phyloP scores from a whole-genome alignment of 2,329 filamentous ascomycete genomes.

The Stagonosporopsis rhizophila region DNA sequence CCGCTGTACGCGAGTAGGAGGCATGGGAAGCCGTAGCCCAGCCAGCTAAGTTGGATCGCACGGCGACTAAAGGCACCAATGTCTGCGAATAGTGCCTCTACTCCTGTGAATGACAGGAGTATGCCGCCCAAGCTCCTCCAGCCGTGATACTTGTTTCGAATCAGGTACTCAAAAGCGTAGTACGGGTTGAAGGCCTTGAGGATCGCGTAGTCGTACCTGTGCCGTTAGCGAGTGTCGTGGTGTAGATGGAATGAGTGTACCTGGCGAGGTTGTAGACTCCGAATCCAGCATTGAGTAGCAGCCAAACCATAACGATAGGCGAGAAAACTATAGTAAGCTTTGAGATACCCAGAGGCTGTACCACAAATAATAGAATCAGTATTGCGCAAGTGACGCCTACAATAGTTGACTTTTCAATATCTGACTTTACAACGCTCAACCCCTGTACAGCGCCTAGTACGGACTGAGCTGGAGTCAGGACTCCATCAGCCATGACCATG shows the following conservation, averaged over 20 bases:
- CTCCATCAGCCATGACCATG: constrained; percentile 71
- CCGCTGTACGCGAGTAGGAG: constrained; percentile 72
- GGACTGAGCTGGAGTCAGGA: constrained; percentile 73
- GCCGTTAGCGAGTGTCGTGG: background rate
- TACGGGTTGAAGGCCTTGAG: constrained; percentile 62
- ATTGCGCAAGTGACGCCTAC: constrained; percentile 71
- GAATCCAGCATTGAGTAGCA: constrained; percentile 67
- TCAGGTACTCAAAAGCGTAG: constrained; percentile 67
- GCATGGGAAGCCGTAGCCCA: constrained; percentile 72
- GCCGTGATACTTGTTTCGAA: constrained; percentile 64
- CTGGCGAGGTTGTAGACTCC: constrained; percentile 63
- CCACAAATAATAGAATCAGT: constrained; percentile 66
- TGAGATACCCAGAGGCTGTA: constrained; percentile 70
- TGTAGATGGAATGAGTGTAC: constrained; percentile 9
- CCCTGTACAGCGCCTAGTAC: constrained; percentile 73
- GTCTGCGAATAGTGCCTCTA: constrained; percentile 81
- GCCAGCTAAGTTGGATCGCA: constrained; percentile 77
- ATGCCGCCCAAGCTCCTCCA: constrained; percentile 75
- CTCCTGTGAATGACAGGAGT: constrained; percentile 74
- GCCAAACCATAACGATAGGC: constrained; percentile 72
- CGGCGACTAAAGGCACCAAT: constrained; percentile 73
- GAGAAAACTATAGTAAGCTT: constrained; percentile 68
- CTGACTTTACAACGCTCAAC: constrained; percentile 62
- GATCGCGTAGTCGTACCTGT: constrained; percentile 56
- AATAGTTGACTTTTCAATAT: constrained; percentile 64